Evolutionary conservation across 2,329 filamentous ascomycete species (phyloP), one percentile per base, ranked within the genome.

Genomic region (Hypoxylon sp.): DNA sequence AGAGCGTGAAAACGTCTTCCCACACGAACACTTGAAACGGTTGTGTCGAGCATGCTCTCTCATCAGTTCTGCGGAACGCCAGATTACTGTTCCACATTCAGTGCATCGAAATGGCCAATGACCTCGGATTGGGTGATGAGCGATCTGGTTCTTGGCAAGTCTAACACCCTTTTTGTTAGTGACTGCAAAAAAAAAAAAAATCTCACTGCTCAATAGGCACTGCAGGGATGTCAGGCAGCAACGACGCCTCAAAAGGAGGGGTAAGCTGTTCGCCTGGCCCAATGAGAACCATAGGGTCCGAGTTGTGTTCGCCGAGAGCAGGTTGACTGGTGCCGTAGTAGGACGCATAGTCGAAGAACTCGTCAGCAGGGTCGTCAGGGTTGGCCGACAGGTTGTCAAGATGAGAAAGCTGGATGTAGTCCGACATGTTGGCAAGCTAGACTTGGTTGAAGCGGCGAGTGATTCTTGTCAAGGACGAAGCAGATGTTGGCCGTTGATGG

Each of bases 131-230:
- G 10, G 57, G 31, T 33, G 27, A 42, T 70, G 67, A n/a, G n/a
- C 45, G 6, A 46, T 65, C 53, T n/a, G n/a, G n/a, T n/a, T n/a
- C n/a, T n/a, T n/a, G n/a, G n/a, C n/a, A n/a, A n/a, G n/a, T n/a
- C n/a, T n/a, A n/a, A n/a, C 69, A 71, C 69, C 70, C 69, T 72
- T 66, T 69, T 72, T 71, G 63, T 72, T 70, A 71, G 70, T 66
- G 67, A 55, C 3, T 45, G 38, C 13, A 63, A 69, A 71, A 72
- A 69, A 69, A 71, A n/a, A 70, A 72, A 70, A 65, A 21, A 45
- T 11, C 67, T 71, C 63, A 72, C 70, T 46, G 35, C 58, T 70
- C 63, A 48, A 38, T 29, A 21, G 48, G 9, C 2, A 27, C 43
- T 49, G 52, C 55, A 66, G 59, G 56, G 51, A 55, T 65, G 37